Evolutionary conservation across 2,329 filamentous ascomycete species (phyloP).

Genomic region (Cercospora sesami): DNA sequence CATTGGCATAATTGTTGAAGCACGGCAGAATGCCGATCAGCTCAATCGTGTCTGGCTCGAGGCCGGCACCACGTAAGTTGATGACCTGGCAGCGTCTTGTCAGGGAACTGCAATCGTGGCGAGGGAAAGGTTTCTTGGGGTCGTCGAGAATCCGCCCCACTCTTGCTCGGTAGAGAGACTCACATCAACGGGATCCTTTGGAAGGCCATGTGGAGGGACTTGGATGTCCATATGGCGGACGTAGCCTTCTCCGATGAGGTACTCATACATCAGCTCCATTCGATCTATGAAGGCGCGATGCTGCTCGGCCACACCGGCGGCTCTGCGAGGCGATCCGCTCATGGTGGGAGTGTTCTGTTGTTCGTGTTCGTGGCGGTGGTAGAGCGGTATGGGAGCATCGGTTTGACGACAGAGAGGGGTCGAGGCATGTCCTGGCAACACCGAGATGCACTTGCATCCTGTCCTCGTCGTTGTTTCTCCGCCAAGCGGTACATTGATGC

Average conservation of each 20-base stretch:
- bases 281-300: constrained; percentile 19
- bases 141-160: not conserved
- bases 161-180: not conserved
- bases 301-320: constrained; percentile 15
- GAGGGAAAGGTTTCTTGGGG: not conserved
- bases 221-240: constrained; percentile 22
- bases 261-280: constrained; percentile 15
- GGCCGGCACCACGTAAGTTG: constrained; percentile 9
- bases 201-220: constrained; percentile 17
- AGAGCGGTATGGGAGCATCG: not conserved
- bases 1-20: constrained; percentile 18
- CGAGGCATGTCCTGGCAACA: not conserved
- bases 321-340: constrained; percentile 16
- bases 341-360: constrained; percentile 9
- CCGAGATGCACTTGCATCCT: not conserved
- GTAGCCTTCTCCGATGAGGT: constrained; percentile 17
- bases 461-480: not conserved
- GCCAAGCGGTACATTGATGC: not conserved
- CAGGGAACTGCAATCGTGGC: not conserved
- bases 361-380: not conserved
- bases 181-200: constrained; percentile 21
- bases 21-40: constrained; percentile 20
- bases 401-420: not conserved
- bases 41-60: constrained; percentile 16
- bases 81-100: not conserved